Percentiles rank a stretch among this genome's conserved stretches.
Evolutionary conservation across 352 stramenopile genomes (phyloP).

Genomic region (Globisporangium cylindrosporum): DNA sequence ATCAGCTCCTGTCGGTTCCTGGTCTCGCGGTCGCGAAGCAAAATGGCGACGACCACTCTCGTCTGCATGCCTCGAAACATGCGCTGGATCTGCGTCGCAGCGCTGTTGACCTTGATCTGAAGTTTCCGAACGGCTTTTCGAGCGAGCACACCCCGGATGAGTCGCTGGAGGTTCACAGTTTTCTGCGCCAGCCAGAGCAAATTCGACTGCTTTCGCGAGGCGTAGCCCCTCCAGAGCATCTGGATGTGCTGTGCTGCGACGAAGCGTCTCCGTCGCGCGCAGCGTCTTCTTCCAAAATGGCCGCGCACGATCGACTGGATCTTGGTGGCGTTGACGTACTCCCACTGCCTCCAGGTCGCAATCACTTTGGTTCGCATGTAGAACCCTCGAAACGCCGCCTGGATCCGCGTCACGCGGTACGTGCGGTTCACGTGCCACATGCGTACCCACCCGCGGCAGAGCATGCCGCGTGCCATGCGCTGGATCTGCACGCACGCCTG

Average conservation of each 20-base stretch:
- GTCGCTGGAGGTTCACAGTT: constrained; percentile 51
- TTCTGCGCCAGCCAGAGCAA: constrained; percentile 45
- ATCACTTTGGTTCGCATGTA: constrained; percentile 43
- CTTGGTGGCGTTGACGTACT: constrained; percentile 49
- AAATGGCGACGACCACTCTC: constrained; percentile 26
- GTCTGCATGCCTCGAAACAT: constrained; percentile 64
- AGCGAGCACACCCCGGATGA: constrained; percentile 47
- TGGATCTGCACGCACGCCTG: constrained; percentile 52
- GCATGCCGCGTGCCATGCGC: constrained; percentile 42
- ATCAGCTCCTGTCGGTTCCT: constrained; percentile 65
- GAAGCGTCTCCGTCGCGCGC: constrained; percentile 10
- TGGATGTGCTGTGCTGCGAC: constrained; percentile 60
- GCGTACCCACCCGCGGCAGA: constrained; percentile 43
- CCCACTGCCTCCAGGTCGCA: constrained; percentile 49
- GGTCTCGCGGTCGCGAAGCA: constrained; percentile 62
- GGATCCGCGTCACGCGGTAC: constrained; percentile 46
- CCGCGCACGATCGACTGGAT: constrained; percentile 68
- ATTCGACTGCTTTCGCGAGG: constrained; percentile 43
- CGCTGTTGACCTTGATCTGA: constrained; percentile 13
- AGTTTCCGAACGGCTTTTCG: constrained; percentile 33
- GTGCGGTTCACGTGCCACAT: constrained; percentile 59
- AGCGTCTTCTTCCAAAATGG: constrained; percentile 29
- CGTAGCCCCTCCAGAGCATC: constrained; percentile 51
- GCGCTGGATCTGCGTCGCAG: constrained; percentile 59
- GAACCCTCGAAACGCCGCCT: constrained; percentile 56